Evolutionary conservation across 2,329 filamentous ascomycete genomes (phyloP), one percentile per base, ranked within the genome.

Genomic region (Macrophomina pseudophaseolina): DNA sequence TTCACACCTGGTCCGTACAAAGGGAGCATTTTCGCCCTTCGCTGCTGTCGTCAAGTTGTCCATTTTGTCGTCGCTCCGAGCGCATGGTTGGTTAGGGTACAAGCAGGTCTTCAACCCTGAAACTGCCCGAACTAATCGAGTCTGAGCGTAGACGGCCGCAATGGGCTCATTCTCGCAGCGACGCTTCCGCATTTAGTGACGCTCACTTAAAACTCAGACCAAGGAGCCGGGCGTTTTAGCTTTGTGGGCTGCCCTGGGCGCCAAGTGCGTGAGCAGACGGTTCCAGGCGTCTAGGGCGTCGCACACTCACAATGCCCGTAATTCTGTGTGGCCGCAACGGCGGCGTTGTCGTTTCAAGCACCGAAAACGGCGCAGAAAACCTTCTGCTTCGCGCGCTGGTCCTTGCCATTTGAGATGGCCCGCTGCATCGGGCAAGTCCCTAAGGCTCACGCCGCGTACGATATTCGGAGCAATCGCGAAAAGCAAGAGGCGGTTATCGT

Each of bases 21-120:
- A n/a, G n/a, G n/a, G n/a, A n/a, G n/a, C n/a, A n/a, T n/a, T n/a
- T n/a, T n/a, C n/a, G n/a, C n/a, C n/a, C n/a, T n/a, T n/a, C n/a
- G n/a, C n/a, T n/a, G n/a, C n/a, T n/a, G n/a, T n/a, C n/a, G n/a
- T n/a, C n/a, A n/a, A n/a, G n/a, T n/a, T n/a, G n/a, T n/a, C n/a
- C n/a, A n/a, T n/a, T n/a, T n/a, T n/a, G n/a, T n/a, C n/a, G n/a
- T n/a, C 28, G 28, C 38, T 18, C 35, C 23, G 54, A 30, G 54
- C 18, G 35, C 18, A 14, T 42, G 56, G 56, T 11, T 60, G 56
- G 46, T 59, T 48, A 48, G 56, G 56, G 56, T 44, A 60, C 18
- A 5, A 33, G 40, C 46, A 42, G 16, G 30, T 23, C 56, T 60
- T 40, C 23, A 48, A 18, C 42, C 42, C 5, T n/a, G n/a, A n/a